Evolutionary conservation across 805 yeast genomes (phyloP).

Genomic region (Teunomyces cretensis): DNA sequence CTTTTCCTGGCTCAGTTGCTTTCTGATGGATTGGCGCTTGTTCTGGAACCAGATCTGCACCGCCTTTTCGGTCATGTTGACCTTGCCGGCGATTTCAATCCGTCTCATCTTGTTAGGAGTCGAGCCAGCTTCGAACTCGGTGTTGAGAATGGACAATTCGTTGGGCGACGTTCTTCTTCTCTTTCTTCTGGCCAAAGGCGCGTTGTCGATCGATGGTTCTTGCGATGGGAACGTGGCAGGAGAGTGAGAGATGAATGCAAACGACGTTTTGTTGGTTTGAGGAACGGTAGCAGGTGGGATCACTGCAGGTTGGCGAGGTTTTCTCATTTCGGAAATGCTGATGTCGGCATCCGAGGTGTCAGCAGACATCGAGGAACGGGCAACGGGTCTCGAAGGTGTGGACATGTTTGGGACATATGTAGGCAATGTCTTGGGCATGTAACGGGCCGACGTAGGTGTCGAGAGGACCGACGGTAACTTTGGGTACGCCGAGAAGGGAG

Average conservation of each 20-base stretch:
- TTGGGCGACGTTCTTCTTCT: constrained; percentile 92
- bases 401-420: constrained; percentile 2
- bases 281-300: constrained; percentile 2
- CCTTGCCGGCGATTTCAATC: constrained; percentile 72
- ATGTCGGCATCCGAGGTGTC: constrained; percentile 12
- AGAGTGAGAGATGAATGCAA: constrained; percentile 92
- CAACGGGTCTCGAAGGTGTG: constrained; percentile 9
- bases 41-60: constrained; percentile 99
- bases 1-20: constrained; percentile 37
- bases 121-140: constrained; percentile 71
- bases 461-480: constrained; percentile 28
- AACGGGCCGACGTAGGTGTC: constrained; percentile 9
- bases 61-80: constrained; percentile 95
- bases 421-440: constrained; percentile 1
- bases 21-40: constrained; percentile 79
- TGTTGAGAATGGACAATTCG: constrained; percentile 78
- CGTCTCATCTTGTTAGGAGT: constrained; percentile 82
- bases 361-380: background rate
- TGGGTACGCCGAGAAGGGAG: constrained; percentile 13
- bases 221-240: constrained; percentile 82
- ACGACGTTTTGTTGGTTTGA: constrained; percentile 32
- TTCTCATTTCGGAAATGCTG: constrained; percentile 9
- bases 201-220: constrained; percentile 84
- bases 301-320: background rate
- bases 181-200: constrained; percentile 90